Evolutionary conservation across 192 early-diverging fungal species (phyloP), one percentile per base, ranked within the genome.

Genomic region (Gamsiella multidivaricata): DNA sequence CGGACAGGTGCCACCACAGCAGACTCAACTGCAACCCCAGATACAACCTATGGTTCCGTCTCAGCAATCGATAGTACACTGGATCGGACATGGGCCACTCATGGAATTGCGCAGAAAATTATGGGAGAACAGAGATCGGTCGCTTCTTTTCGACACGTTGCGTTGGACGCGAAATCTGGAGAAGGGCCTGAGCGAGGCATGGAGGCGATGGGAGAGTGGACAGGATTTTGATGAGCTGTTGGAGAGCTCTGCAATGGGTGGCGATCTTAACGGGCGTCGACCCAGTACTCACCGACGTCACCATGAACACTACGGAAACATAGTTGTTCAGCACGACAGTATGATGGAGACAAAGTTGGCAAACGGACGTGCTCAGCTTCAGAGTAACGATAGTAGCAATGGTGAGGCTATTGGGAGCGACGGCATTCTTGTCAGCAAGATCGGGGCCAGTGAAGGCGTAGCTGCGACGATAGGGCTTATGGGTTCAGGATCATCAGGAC

Each of bases 111-210:
- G 93, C 17, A 73, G 78, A 37, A 71, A 82, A 46, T 74, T 98
- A 26, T 98, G 94, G 80, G 70, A 95, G 69, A 86, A 76, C 28
- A 87, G 95, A 32, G 96, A 98, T 45, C 65, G 53, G n/a, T 92
- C 89, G 41, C 85, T 89, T 6, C 78, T 98, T 34, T 98, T 96
- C 84, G 94, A 98, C 79, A 98, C 96, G 26, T 74, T 79, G 31
- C 84, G 91, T 15, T 96, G 93, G 94, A 95, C 95, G 2, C 80
- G 90, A 31, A 91, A 93, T 62, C 73, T 98, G 42, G 95, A 97
- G 83, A 75, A 73, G 5, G 95, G 93, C 0, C 82, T 86, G 47
- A 50, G 49, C 25, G 90, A 91, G 68, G 91, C 91, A 10, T 94
- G 93, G 93, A 82, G 80, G 18, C 86, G 90, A 46, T 94, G 91